Conservation (phyloP, 805 yeast genomes). For the Spathaspora gorwiae region DNA sequence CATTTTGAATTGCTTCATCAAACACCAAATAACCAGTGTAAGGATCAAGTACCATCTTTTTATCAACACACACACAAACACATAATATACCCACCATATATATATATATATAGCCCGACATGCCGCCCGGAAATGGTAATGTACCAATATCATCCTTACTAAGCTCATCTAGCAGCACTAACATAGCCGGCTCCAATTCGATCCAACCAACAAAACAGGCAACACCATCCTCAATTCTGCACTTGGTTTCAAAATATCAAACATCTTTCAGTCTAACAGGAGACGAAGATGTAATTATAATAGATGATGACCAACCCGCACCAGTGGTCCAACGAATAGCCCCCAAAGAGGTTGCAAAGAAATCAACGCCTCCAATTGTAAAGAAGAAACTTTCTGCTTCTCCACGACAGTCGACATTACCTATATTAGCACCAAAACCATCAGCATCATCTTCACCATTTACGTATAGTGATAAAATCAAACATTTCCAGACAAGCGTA, state of each 20-base stretch:
- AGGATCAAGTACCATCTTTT: no score
- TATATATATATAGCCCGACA: not conserved
- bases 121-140: conserved; percentile 21
- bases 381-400: not conserved
- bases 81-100: no score
- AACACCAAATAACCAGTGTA: no score
- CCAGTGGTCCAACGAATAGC: not conserved
- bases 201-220: not conserved
- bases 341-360: not conserved
- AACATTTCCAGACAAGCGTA: conserved; percentile 29
- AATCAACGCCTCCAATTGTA: conserved; percentile 5
- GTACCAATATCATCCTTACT: conserved; percentile 32
- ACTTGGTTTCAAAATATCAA: conserved; percentile 28
- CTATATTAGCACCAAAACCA: conserved; percentile 16
- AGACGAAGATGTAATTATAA: conserved; percentile 5
- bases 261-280: conserved; percentile 18
- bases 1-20: no score
- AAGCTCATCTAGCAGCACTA: conserved; percentile 10
- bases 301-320: conserved; percentile 5
- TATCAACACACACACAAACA: no score
- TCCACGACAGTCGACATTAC: conserved; percentile 7
- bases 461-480: conserved; percentile 20
- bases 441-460: not conserved
- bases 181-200: not conserved
- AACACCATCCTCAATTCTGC: conserved; percentile 7